Evolutionary conservation across 805 yeast species (phyloP).

Genomic region (Saturnispora gosingensis): DNA sequence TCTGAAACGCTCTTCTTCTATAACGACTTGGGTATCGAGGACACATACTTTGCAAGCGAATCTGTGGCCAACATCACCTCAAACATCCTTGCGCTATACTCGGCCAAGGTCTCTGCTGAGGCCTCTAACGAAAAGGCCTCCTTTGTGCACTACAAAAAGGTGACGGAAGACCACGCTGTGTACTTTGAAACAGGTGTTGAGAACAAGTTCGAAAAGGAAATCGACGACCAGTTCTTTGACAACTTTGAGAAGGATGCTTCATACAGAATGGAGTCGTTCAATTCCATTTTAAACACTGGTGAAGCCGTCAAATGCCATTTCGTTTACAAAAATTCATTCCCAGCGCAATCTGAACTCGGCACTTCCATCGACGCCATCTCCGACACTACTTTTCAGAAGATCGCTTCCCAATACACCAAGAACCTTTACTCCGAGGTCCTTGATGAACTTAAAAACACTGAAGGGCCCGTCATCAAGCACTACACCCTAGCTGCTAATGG

Average conservation of each 20-base stretch:
- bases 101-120: slow-evolving; percentile 86
- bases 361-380: slow-evolving; percentile 51
- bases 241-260: slow-evolving; percentile 25
- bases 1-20: slow-evolving; percentile 87
- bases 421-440: slow-evolving; percentile 65
- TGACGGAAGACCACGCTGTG: slow-evolving; percentile 79
- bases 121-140: slow-evolving; percentile 38
- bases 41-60: slow-evolving; percentile 83
- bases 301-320: slow-evolving; percentile 56
- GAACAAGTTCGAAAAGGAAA: slow-evolving; percentile 54
- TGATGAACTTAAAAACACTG: slow-evolving; percentile 54
- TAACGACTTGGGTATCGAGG: slow-evolving; percentile 80
- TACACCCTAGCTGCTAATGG: slow-evolving; percentile 69
- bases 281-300: slow-evolving; percentile 49
- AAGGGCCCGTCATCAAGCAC: slow-evolving; percentile 90
- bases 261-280: slow-evolving; percentile 71
- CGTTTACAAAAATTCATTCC: slow-evolving; percentile 65
- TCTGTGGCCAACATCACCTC: slow-evolving; percentile 69
- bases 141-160: slow-evolving; percentile 70
- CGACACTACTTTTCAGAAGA: slow-evolving; percentile 67
- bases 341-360: slow-evolving; percentile 18
- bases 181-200: slow-evolving; percentile 65
- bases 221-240: slow-evolving; percentile 77
- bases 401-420: slow-evolving; percentile 75
- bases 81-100: slow-evolving; percentile 80